phyloP scores from a whole-genome alignment of 2,329 filamentous ascomycete genomes.

The Acrodontium crateriforme region DNA sequence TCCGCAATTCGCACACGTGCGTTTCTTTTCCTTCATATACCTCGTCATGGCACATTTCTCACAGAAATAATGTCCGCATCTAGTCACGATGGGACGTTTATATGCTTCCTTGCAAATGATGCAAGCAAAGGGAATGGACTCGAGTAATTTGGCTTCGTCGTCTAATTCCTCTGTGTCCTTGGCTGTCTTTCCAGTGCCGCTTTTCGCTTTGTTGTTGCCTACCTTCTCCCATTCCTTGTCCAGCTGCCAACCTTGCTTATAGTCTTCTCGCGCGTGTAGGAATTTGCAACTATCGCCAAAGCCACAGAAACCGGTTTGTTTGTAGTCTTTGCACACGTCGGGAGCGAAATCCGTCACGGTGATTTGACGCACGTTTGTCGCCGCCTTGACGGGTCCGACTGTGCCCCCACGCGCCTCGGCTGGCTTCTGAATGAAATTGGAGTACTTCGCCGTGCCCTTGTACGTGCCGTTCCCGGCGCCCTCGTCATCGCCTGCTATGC shows the following conservation, averaged over 20 bases:
- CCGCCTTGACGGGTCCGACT: conserved; percentile 76
- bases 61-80: conserved; percentile 94
- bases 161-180: conserved; percentile 34
- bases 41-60: conserved; percentile 74
- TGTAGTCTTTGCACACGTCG: conserved; percentile 92
- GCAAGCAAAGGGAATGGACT: conserved; percentile 80
- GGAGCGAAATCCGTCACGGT: conserved; percentile 84
- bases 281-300: conserved; percentile 75
- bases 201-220: conserved; percentile 49
- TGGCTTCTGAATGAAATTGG: conserved; percentile 67
- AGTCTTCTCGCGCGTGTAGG: conserved; percentile 61
- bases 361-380: conserved; percentile 80
- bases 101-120: conserved; percentile 73
- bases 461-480: conserved; percentile 48
- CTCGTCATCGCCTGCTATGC: conserved; percentile 12
- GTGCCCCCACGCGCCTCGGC: conserved; percentile 50
- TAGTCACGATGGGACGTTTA: conserved; percentile 67
- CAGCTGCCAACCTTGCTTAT: conserved; percentile 88
- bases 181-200: conserved; percentile 41
- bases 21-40: conserved; percentile 66
- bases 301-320: conserved; percentile 60
- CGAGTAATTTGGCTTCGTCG: conserved; percentile 57
- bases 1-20: conserved; percentile 74
- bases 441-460: conserved; percentile 59
- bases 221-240: conserved; percentile 87